phyloP scores from a whole-genome alignment of 495 filamentous ascomycete genomes.

The Cetradonia linearis region DNA sequence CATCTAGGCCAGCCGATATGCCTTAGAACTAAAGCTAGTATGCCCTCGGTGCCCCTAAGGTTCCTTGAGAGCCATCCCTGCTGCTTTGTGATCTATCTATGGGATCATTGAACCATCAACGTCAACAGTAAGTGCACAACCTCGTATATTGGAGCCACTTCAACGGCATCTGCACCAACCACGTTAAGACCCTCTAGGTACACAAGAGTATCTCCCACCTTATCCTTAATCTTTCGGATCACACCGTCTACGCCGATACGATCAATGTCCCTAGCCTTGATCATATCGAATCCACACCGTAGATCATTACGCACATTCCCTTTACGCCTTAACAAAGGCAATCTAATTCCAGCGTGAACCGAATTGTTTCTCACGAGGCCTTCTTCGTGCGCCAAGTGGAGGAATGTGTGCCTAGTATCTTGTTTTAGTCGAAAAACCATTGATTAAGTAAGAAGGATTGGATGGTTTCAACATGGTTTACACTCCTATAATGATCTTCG shows the following conservation, averaged over 20 bases:
- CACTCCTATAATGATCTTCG: conserved; percentile 23
- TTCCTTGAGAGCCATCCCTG: neutral
- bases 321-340: conserved; percentile 33
- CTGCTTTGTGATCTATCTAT: neutral
- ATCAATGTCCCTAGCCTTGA: conserved; percentile 42
- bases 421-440: neutral
- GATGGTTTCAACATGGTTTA: conserved; percentile 36
- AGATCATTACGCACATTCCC: conserved; percentile 40
- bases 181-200: conserved; percentile 39
- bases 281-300: conserved; percentile 41
- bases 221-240: conserved; percentile 30
- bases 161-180: conserved; percentile 44
- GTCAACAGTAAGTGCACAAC: conserved; percentile 34
- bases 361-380: conserved; percentile 40
- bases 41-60: neutral
- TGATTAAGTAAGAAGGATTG: neutral
- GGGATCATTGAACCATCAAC: conserved; percentile 32
- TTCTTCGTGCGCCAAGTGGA: conserved; percentile 45
- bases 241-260: conserved; percentile 34
- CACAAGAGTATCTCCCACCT: conserved; percentile 30
- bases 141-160: conserved; percentile 45
- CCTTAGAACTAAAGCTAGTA: neutral
- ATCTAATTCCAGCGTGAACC: conserved; percentile 42
- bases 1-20: neutral
- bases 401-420: conserved; percentile 32